phyloP scores from a whole-genome alignment of 129 eudicot species.

The Calendula officinalis region DNA sequence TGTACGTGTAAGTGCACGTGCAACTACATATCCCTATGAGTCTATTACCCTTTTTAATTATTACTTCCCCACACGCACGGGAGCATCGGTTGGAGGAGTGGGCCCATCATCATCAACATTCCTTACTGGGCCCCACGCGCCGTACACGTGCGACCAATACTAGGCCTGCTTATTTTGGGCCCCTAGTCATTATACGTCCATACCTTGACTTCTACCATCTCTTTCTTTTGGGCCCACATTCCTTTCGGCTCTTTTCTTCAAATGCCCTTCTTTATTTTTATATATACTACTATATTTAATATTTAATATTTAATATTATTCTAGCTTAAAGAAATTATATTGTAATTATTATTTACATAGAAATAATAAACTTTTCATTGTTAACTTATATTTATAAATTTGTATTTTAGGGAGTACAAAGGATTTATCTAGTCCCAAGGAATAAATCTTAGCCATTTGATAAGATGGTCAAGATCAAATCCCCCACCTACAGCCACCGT shows the following conservation, averaged over 20 bases:
- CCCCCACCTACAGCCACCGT: too few relatives aligned
- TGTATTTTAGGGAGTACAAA: too few relatives aligned
- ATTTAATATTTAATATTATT: too few relatives aligned
- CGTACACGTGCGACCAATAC: constrained; percentile 43
- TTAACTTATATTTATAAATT: too few relatives aligned
- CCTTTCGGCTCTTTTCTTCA: constrained; percentile 43
- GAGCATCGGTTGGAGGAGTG: constrained; percentile 17
- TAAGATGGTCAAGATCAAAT: too few relatives aligned
- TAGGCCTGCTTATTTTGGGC: constrained; percentile 41
- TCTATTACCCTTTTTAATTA: constrained; percentile 35
- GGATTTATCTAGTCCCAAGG: too few relatives aligned
- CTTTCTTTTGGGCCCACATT: constrained; percentile 34
- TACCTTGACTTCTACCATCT: constrained; percentile 33
- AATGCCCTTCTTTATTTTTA: constrained; percentile 1
- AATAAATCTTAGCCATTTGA: too few relatives aligned
- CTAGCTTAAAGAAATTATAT: too few relatives aligned
- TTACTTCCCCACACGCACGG: constrained; percentile 53
- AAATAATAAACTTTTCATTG: too few relatives aligned
- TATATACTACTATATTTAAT: too few relatives aligned
- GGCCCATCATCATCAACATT: constrained; percentile 39
- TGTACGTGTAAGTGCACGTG: constrained; percentile 66
- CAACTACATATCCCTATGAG: constrained; percentile 61
- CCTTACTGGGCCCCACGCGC: constrained; percentile 42
- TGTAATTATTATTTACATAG: too few relatives aligned
- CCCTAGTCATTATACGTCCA: constrained; percentile 36